Percentiles rank a stretch among this genome's conserved stretches.
phyloP scores from a whole-genome alignment of 352 stramenopile species.

The Phytophthora melonis region DNA sequence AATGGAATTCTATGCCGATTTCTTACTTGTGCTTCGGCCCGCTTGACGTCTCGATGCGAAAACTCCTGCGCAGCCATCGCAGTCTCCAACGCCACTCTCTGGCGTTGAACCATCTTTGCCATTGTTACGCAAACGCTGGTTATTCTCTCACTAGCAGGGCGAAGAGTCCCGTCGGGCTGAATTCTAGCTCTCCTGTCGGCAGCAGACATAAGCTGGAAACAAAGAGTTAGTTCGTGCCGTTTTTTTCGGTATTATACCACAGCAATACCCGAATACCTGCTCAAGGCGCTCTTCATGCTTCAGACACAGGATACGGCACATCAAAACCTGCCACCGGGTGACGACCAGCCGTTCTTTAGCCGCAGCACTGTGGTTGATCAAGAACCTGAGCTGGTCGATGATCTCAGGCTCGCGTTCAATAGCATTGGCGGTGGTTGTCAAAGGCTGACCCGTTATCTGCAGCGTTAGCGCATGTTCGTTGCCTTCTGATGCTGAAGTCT shows the following conservation, averaged over 20 bases:
- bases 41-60: slow-evolving; percentile 40
- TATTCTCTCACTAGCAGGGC: slow-evolving; percentile 7
- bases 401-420: slow-evolving; percentile 54
- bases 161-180: slow-evolving; percentile 12
- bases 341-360: slow-evolving; percentile 37
- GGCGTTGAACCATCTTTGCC: slow-evolving; percentile 54
- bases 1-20: not conserved
- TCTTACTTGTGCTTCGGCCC: slow-evolving; percentile 54
- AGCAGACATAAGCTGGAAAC: slow-evolving; percentile 16
- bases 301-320: slow-evolving; percentile 43
- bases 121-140: slow-evolving; percentile 44
- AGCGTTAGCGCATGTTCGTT: slow-evolving; percentile 8
- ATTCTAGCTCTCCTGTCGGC: slow-evolving; percentile 19
- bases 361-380: slow-evolving; percentile 50
- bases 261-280: slow-evolving; percentile 19
- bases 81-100: slow-evolving; percentile 41
- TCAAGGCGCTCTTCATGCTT: slow-evolving; percentile 48
- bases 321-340: slow-evolving; percentile 57
- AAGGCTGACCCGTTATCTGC: not conserved
- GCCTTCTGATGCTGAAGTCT: not conserved
- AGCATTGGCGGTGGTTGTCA: slow-evolving; percentile 14
- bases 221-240: not conserved
- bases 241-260: not conserved
- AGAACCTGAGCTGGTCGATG: slow-evolving; percentile 54
- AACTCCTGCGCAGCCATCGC: slow-evolving; percentile 37